Conservation (phyloP, 73 alveolate genomes). For the Uronychia binucleata region DNA sequence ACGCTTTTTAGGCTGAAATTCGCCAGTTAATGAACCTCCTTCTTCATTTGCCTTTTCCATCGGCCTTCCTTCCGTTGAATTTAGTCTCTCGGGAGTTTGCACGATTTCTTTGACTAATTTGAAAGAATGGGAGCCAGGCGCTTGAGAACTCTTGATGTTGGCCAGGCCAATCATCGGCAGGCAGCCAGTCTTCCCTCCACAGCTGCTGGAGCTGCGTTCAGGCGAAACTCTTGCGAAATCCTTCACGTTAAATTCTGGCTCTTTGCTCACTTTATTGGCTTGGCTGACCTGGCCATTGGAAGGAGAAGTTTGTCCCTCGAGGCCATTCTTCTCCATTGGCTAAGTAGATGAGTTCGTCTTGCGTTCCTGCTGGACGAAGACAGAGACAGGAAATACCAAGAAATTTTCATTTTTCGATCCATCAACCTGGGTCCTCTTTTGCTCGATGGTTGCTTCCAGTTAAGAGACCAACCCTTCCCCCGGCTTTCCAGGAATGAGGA, state of each 20-base stretch:
- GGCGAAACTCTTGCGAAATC: not conserved
- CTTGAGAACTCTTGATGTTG: not conserved
- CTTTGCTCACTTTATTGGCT: not conserved
- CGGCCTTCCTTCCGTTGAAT: not conserved
- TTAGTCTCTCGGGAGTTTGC: too few relatives aligned
- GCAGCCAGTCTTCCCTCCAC: not conserved
- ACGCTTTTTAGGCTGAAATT: too few relatives aligned
- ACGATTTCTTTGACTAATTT: too few relatives aligned
- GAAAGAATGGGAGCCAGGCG: not conserved
- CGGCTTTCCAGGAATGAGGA: slow-evolving; percentile 1
- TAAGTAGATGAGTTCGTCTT: not conserved
- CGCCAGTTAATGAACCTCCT: not conserved
- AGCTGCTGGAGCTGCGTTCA: not conserved
- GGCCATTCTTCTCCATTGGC: too few relatives aligned
- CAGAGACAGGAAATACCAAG: not conserved
- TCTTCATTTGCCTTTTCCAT: not conserved
- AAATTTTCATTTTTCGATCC: not conserved
- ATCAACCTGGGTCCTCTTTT: not conserved
- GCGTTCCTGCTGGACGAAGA: not conserved
- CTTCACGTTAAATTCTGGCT: not conserved
- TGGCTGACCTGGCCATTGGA: not conserved
- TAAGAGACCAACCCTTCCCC: not conserved
- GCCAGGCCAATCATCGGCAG: not conserved
- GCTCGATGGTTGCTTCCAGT: not conserved
- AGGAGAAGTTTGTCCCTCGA: too few relatives aligned